Percentiles rank a stretch among this genome's conserved stretches.
These are phyloP conservation scores for Exobasidium rhododendri DNA, from an alignment of 1,284 basidiomycete species.

Conservation along the genomic window DNA sequence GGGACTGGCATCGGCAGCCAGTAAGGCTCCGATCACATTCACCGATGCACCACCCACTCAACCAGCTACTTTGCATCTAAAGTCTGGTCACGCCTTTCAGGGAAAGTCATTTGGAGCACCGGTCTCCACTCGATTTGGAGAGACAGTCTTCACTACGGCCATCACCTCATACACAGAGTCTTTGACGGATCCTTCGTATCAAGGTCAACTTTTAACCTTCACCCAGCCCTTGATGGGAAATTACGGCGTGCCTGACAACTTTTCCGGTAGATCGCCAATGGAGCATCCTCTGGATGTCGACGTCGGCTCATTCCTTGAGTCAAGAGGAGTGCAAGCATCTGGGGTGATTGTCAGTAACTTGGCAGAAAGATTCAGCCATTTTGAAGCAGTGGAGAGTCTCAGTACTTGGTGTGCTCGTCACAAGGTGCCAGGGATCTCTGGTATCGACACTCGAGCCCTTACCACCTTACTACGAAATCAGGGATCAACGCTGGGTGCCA, in stretches of 20 bases:
- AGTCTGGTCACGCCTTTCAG: constrained; percentile 85
- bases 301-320: constrained; percentile 67
- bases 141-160: constrained; percentile 97
- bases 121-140: constrained; percentile 77
- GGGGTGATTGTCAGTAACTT: constrained; percentile 92
- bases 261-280: constrained; percentile 35
- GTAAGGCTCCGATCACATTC: constrained; percentile 30
- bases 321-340: constrained; percentile 80
- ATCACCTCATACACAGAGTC: constrained; percentile 99
- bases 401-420: constrained; percentile 89
- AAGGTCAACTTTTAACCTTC: constrained; percentile 95
- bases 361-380: constrained; percentile 90
- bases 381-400: constrained; percentile 86
- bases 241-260: constrained; percentile 88
- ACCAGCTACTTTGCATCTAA: constrained; percentile 86
- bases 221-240: constrained; percentile 98
- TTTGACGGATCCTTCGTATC: constrained; percentile 99
- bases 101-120: constrained; percentile 87
- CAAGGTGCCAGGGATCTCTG: constrained; percentile 87
- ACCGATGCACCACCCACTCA: constrained; percentile 44
- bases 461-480: constrained; percentile 90
- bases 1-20: constrained; percentile 12
- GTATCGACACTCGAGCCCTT: constrained; percentile 95
- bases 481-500: constrained; percentile 89
- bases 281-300: constrained; percentile 63